A percentile compares a stretch with the other conserved stretches of the same genome.
Evolutionary conservation across 2,329 filamentous ascomycete genomes (phyloP).

Genomic region (Cordyceps cateniannulata): DNA sequence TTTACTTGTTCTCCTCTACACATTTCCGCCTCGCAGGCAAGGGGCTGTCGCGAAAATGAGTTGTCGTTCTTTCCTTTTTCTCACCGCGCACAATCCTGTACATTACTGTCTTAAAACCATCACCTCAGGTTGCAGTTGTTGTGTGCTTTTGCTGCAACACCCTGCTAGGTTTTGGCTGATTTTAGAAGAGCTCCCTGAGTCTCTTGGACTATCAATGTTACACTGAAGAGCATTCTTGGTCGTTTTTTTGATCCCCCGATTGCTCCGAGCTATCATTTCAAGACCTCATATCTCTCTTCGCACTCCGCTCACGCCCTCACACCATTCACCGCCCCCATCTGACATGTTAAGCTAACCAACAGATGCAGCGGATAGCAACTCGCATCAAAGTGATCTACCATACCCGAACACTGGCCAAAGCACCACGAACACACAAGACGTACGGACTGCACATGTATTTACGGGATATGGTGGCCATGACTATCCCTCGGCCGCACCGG

Average conservation of each 20-base stretch:
- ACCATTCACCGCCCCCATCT: neutral
- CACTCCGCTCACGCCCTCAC: neutral
- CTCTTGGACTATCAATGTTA: constrained; percentile 11
- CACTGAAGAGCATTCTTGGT: neutral
- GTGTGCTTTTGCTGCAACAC: constrained; percentile 27
- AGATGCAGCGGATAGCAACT: neutral
- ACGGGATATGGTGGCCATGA: constrained; percentile 59
- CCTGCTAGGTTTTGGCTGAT: constrained; percentile 10
- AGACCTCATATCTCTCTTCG: neutral
- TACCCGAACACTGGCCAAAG: neutral
- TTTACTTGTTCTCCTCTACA: constrained; percentile 3
- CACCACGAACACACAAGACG: constrained; percentile 35
- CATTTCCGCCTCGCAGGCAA: constrained; percentile 8
- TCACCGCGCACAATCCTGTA: constrained; percentile 39
- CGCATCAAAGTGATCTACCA: neutral
- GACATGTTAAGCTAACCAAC: constrained; percentile 3
- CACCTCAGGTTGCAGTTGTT: constrained; percentile 34
- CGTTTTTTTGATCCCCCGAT: neutral
- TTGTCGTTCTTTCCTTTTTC: constrained; percentile 1
- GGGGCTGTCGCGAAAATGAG: constrained; percentile 5
- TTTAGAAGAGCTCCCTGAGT: constrained; percentile 10
- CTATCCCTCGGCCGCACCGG: constrained; percentile 41
- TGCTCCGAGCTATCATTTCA: neutral
- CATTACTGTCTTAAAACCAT: constrained; percentile 45
- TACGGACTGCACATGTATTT: constrained; percentile 71